Percentiles rank a stretch among this genome's conserved stretches.
Evolutionary conservation across 768 basidiomycete genomes (phyloP).

Genomic region (Trametes elegans): DNA sequence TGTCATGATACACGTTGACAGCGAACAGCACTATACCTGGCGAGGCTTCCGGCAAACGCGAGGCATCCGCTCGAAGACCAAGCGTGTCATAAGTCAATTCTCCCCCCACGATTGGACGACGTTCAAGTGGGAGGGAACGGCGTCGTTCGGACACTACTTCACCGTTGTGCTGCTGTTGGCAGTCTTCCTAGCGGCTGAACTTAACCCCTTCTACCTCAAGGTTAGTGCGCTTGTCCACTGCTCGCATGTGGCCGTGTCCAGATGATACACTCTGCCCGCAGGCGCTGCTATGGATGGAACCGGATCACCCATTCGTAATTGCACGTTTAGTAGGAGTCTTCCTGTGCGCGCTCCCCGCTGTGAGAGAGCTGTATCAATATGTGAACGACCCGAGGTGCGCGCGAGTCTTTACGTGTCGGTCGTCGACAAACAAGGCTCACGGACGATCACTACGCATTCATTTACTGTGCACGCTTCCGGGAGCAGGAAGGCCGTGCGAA

Average conservation of each 20-base stretch:
- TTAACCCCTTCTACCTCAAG: conserved; percentile 89
- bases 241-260: conserved; percentile 1
- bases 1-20: neutral
- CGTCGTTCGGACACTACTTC: conserved; percentile 69
- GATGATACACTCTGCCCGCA: conserved; percentile 29
- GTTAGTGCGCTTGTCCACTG: conserved; percentile 34
- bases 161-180: conserved; percentile 73
- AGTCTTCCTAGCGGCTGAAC: conserved; percentile 79
- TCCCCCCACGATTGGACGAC: conserved; percentile 86
- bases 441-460: conserved; percentile 11
- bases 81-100: conserved; percentile 78
- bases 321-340: conserved; percentile 71
- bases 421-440: conserved; percentile 3
- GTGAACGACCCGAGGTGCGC: conserved; percentile 77
- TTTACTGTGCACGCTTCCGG: neutral
- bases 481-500: conserved; percentile 71
- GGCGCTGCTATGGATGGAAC: conserved; percentile 82
- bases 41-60: conserved; percentile 77
- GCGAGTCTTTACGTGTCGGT: conserved; percentile 1
- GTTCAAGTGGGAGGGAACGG: conserved; percentile 84
- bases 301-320: conserved; percentile 83
- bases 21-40: conserved; percentile 75
- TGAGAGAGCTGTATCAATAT: conserved; percentile 81
- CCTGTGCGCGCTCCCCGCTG: conserved; percentile 83
- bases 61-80: conserved; percentile 76